Evolutionary conservation across 2,329 filamentous ascomycete genomes (phyloP).

Genomic region (Sporothrix phasma): DNA sequence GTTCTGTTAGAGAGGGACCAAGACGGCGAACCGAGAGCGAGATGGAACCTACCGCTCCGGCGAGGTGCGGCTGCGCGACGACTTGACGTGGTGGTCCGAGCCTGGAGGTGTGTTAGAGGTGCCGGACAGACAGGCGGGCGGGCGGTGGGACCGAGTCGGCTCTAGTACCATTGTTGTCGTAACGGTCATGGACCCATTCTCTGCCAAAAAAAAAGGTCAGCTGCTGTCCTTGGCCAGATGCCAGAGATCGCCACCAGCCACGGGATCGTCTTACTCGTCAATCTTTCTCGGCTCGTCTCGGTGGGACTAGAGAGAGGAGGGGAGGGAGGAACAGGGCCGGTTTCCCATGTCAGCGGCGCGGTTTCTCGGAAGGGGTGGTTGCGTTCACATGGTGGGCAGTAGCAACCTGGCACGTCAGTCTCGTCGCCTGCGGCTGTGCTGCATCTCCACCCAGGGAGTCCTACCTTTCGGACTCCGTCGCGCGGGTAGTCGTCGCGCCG

Average conservation of each 20-base stretch:
- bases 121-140: no score
- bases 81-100: not conserved
- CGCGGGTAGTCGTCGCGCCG: constrained; percentile 48
- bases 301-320: constrained; percentile 41
- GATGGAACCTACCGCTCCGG: constrained; percentile 4
- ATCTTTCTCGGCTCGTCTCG: constrained; percentile 56
- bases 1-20: not conserved
- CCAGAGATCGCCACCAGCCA: not conserved
- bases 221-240: not conserved
- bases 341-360: constrained; percentile 31
- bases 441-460: not conserved
- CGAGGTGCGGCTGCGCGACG: constrained; percentile 7
- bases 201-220: constrained; percentile 31
- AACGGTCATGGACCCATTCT: constrained; percentile 92
- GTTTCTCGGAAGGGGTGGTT: not conserved
- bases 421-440: constrained; percentile 14
- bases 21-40: no score
- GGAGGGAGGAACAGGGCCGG: constrained; percentile 20
- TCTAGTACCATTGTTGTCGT: constrained; percentile 56
- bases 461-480: constrained; percentile 86
- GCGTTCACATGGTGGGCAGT: not conserved
- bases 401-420: not conserved
- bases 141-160: not conserved
- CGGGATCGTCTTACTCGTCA: constrained; percentile 48
- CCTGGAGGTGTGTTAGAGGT: not conserved